phyloP scores from a whole-genome alignment of 805 yeast genomes.

The Candida maris region DNA sequence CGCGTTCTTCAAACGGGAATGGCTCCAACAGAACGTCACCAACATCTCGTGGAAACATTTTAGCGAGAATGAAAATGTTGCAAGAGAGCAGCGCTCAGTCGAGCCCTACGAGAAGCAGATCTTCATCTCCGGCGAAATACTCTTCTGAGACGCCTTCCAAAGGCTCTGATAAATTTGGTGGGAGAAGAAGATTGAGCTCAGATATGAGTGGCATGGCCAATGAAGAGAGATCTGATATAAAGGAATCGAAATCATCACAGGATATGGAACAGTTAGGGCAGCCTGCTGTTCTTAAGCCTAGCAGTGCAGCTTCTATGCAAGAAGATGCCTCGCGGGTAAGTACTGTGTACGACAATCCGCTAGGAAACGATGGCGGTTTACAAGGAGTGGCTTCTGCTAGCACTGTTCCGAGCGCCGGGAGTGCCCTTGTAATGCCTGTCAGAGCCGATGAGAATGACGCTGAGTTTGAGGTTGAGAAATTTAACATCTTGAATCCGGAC shows the following conservation, averaged over 20 bases:
- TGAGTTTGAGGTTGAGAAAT: slow-evolving; percentile 63
- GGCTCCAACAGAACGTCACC: slow-evolving; percentile 17
- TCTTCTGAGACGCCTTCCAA: slow-evolving; percentile 12
- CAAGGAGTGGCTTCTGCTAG: slow-evolving; percentile 10
- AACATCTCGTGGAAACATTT: slow-evolving; percentile 21
- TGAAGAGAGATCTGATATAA: slow-evolving; percentile 1
- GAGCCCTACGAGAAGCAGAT: slow-evolving; percentile 14
- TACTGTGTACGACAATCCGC: slow-evolving; percentile 1
- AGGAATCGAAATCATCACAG: not conserved
- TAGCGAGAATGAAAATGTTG: slow-evolving; percentile 26
- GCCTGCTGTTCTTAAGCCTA: slow-evolving; percentile 4
- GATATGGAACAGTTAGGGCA: slow-evolving; percentile 1
- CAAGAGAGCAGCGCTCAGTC: slow-evolving; percentile 17
- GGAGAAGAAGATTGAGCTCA: slow-evolving; percentile 21
- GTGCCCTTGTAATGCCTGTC: slow-evolving; percentile 15
- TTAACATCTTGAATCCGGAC: slow-evolving; percentile 83
- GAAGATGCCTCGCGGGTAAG: not conserved
- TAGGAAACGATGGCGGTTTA: not conserved
- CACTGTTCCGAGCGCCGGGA: slow-evolving; percentile 23
- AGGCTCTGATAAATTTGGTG: slow-evolving; percentile 31
- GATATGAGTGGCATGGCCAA: slow-evolving; percentile 6
- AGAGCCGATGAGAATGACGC: slow-evolving; percentile 19
- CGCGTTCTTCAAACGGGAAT: slow-evolving; percentile 6
- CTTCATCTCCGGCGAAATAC: slow-evolving; percentile 18
- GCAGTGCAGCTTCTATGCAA: not conserved